Evolutionary conservation across 2,329 filamentous ascomycete species (phyloP), one percentile per base, ranked within the genome.

Genomic region (Fusarium sp.): DNA sequence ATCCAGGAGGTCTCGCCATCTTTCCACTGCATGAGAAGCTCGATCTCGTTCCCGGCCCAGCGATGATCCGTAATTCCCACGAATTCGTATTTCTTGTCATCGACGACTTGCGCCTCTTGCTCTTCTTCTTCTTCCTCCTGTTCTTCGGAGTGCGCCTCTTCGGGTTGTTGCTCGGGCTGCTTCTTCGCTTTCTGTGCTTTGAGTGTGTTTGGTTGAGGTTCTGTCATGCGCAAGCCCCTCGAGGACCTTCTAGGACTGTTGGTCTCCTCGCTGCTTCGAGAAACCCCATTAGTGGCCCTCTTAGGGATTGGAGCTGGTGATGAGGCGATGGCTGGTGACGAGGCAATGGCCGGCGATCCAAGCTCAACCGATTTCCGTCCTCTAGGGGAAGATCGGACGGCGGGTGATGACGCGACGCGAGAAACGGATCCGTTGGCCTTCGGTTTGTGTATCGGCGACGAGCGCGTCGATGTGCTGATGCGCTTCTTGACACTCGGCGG

Each of bases 11-110:
- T 45, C 7, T 77, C 66, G 26, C 79, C 77, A 5, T 59, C 42
- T 12, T 76, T 76, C 81, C 81, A 83, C 30, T 80, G 70, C 9
- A 82, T 77, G 13, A 73, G 58, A 9, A 83, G 71, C 28, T 82
- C 72, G 1, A 83, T 76, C 15, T 73, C 62, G 56, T 79, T 74
- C 26, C 15, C 26, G 20, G 28, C 60, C 80, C 81, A 81, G 53
- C 81, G 80, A 39, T 82, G 66, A 13, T 73, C 66, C 18, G 59
- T 22, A 51, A 81, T 77, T 20, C 65, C 61, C 22, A 65, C 74
- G 74, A 15, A 42, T 4, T 68, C 60, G 20, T 65, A 59, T 5
- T 26, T 47, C 11, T 71, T 30, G 4, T 48, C 64, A 0, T 62
- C 62, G 63, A 28, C 54, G n/a, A 33, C 35, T 22, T 59, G 22